Conservation (phyloP, 148 eudicot genomes). For the Cornus florida region DNA sequence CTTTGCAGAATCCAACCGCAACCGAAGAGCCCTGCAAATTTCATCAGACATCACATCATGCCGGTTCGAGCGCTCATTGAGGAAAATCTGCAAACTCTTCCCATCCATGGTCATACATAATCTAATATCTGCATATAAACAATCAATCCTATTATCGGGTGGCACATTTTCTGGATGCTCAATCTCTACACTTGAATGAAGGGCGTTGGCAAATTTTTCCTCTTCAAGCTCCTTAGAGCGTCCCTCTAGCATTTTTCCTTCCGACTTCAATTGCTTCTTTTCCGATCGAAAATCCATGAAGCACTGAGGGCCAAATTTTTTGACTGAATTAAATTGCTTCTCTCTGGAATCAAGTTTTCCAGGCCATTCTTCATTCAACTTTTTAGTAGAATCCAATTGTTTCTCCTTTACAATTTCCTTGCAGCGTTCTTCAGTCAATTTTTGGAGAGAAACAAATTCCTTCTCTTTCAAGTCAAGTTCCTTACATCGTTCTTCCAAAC, state of each 20-base stretch:
- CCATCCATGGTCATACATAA: slow-evolving; percentile 50
- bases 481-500: slow-evolving; percentile 12
- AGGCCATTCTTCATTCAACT: slow-evolving; percentile 5
- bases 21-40: slow-evolving; percentile 36
- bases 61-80: slow-evolving; percentile 38
- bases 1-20: slow-evolving; percentile 48
- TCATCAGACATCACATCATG: slow-evolving; percentile 38
- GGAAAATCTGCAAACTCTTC: slow-evolving; percentile 35
- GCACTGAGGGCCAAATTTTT: slow-evolving; percentile 8
- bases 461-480: slow-evolving; percentile 14
- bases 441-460: slow-evolving; percentile 5
- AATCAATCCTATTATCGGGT: not conserved
- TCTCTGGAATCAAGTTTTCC: slow-evolving; percentile 28
- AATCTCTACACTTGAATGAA: slow-evolving; percentile 14
- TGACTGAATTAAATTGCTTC: slow-evolving; percentile 20
- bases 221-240: slow-evolving; percentile 14
- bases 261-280: slow-evolving; percentile 17
- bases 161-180: slow-evolving; percentile 13
- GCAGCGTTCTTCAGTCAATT: slow-evolving; percentile 17
- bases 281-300: slow-evolving; percentile 10
- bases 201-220: not conserved
- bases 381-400: slow-evolving; percentile 18
- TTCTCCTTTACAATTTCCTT: slow-evolving; percentile 26
- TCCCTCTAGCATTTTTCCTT: not conserved
- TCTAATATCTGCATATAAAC: slow-evolving; percentile 33